Evolutionary conservation across 768 basidiomycete genomes (phyloP), one percentile per base, ranked within the genome.

Genomic region (Lentinula raphanica): DNA sequence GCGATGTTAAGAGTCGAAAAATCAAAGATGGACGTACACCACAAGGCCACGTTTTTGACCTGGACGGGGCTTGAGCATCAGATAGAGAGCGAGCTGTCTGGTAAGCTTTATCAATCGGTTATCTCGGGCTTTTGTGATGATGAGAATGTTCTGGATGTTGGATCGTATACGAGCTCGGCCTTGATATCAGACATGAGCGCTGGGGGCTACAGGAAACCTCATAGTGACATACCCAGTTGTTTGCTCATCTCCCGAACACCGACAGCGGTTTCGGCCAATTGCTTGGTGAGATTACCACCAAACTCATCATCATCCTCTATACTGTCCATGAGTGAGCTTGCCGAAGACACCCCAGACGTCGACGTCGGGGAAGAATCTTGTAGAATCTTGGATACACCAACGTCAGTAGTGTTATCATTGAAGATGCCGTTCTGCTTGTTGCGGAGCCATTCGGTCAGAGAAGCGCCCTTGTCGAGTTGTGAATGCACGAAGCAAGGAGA

Each of bases 171-270:
- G 83, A 3, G 96, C 94, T 56, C 96, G 89, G 54, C 96, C 95
- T 98, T 66, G 35, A 46, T 29, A 28, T 7, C 31, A 11, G 36
- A 28, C 36, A 32, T 44, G 53, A 21, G 28, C 5, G 28, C 50
- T 53, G 32, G n/a, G 23, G 21, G 19, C 1, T 42, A 23, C 4
- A 58, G 59, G 60, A 62, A 68, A 60, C 23, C 54, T 53, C 35
- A 49, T 49, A 54, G 35, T 49, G 55, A 74, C 80, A 67, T 64
- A 93, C 96, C 97, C 17, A 99, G 86, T 71, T 96, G 92, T 72
- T 96, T 96, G 83, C 94, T 96, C 94, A 98, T 95, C 74, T 99
- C 97, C 49, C 97, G 82, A 11, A 99, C 97, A 38, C 94, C 90
- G 12, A 94, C 92, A 17, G 97, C 97, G 19, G 97, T 99, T 75